phyloP scores from a whole-genome alignment of 1,284 basidiomycete genomes.

The Leccinum pachyderme region DNA sequence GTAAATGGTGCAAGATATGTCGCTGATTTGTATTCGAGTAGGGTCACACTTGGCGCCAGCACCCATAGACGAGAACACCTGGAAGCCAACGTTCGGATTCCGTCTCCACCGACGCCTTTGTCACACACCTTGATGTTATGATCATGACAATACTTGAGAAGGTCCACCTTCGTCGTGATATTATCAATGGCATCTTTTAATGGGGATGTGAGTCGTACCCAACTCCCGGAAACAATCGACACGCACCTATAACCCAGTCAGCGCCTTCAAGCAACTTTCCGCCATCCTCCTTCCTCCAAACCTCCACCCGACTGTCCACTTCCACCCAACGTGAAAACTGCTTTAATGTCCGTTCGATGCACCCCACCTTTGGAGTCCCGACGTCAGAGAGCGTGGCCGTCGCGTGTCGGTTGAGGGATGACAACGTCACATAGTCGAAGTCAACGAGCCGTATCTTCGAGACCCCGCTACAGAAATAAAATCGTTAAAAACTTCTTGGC shows the following conservation, averaged over 20 bases:
- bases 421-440: slow-evolving; percentile 93
- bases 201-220: slow-evolving; percentile 13
- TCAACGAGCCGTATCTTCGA: slow-evolving; percentile 75
- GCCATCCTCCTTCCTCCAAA: slow-evolving; percentile 81
- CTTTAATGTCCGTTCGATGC: slow-evolving; percentile 73
- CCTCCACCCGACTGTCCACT: slow-evolving; percentile 78
- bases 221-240: slow-evolving; percentile 8
- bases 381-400: slow-evolving; percentile 91
- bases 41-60: slow-evolving; percentile 97
- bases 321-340: slow-evolving; percentile 72
- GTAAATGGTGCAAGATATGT: slow-evolving; percentile 91
- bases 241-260: slow-evolving; percentile 86
- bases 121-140: slow-evolving; percentile 63
- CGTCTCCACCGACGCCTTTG: background rate
- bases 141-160: slow-evolving; percentile 81
- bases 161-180: slow-evolving; percentile 90
- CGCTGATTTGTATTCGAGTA: slow-evolving; percentile 91
- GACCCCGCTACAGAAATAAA: slow-evolving; percentile 52
- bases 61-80: slow-evolving; percentile 97
- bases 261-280: slow-evolving; percentile 72
- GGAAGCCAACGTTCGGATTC: slow-evolving; percentile 6
- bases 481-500: background rate
- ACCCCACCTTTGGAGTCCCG: slow-evolving; percentile 90
- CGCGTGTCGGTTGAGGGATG: slow-evolving; percentile 92
- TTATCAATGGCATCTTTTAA: slow-evolving; percentile 90